These are phyloP conservation scores for Acorus gramineus DNA, from an alignment of 106 monocot species.

Conservation along the genomic window DNA sequence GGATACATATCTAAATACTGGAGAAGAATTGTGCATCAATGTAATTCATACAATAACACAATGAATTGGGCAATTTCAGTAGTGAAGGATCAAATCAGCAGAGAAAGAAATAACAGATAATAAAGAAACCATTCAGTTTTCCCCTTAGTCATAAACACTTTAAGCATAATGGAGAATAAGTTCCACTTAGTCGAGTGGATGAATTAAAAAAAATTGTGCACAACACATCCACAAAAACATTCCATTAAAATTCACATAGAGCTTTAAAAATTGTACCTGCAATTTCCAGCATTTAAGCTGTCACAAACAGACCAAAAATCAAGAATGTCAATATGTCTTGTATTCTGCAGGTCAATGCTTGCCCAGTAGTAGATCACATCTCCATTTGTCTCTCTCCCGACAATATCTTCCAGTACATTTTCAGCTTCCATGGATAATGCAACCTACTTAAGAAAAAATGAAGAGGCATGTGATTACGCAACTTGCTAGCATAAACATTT, in stretches of 20 bases:
- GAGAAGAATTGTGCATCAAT: too few relatives aligned
- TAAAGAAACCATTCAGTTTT: too few relatives aligned
- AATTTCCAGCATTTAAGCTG: conserved; percentile 59
- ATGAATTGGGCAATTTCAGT: too few relatives aligned
- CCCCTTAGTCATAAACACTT: too few relatives aligned
- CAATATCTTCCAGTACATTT: conserved; percentile 39
- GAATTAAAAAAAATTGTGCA: too few relatives aligned
- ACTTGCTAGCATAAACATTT: too few relatives aligned
- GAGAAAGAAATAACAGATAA: too few relatives aligned
- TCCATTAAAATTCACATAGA: too few relatives aligned
- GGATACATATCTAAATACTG: too few relatives aligned
- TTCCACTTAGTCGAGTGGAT: background rate
- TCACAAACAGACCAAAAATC: conserved; percentile 91
- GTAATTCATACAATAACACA: too few relatives aligned
- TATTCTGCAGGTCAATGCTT: conserved; percentile 19
- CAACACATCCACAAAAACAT: background rate
- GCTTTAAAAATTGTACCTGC: conserved; percentile 41
- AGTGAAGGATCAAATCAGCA: too few relatives aligned
- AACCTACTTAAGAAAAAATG: conserved; percentile 29
- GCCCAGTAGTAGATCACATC: conserved; percentile 84
- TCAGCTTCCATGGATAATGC: conserved; percentile 59
- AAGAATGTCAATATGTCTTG: conserved; percentile 2
- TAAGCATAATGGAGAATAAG: background rate
- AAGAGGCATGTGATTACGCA: too few relatives aligned
- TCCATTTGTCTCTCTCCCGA: conserved; percentile 32